Evolutionary conservation across 2,329 filamentous ascomycete genomes (phyloP), one percentile per base, ranked within the genome.

Genomic region (Hymenoscyphus linearis): DNA sequence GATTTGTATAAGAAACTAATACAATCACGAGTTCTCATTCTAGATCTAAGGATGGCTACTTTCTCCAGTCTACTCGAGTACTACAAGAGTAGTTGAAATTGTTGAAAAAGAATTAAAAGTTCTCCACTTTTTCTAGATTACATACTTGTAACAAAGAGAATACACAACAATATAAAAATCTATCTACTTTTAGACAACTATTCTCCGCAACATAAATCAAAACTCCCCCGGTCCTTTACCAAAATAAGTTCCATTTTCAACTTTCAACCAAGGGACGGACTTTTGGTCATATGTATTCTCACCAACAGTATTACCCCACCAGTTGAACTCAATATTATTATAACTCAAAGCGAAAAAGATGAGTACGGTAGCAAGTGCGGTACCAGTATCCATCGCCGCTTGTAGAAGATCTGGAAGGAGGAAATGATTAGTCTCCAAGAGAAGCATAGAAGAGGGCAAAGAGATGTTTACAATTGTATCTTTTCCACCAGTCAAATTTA

Each of bases 401-500:
- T 87, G 89, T 0, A 86, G 84, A 70, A 90, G 81, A 72, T 90
- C 56, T 55, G n/a, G n/a, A 9, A 18, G 58, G 16, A n/a, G 16
- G n/a, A 47, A 52, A 2, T 13, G 13, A 5, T 26, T 12, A 26
- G 22, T 12, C 2, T 2, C 2, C 7, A 25, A 7, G 12, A 14
- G 4, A n/a, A n/a, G n/a, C 14, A 27, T 13, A 25, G n/a, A 35
- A 12, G n/a, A 37, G 40, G 27, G 16, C 3, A 26, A 14, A 16
- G 36, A 36, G 25, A 22, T 14, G 53, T 55, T 52, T 26, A 58
- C 57, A 91, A 76, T 91, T 91, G 77, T 89, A 91, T 72, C 86
- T 84, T 74, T 88, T 77, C 88, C 88, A 91, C 88, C 88, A 91
- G 40, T 85, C 87, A 4, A 80, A 82, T 74, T 81, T 87, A 65